A percentile compares a stretch with the other conserved stretches of the same genome.
Conservation (phyloP, 768 basidiomycete genomes). For the Boletellus ananiceps region DNA sequence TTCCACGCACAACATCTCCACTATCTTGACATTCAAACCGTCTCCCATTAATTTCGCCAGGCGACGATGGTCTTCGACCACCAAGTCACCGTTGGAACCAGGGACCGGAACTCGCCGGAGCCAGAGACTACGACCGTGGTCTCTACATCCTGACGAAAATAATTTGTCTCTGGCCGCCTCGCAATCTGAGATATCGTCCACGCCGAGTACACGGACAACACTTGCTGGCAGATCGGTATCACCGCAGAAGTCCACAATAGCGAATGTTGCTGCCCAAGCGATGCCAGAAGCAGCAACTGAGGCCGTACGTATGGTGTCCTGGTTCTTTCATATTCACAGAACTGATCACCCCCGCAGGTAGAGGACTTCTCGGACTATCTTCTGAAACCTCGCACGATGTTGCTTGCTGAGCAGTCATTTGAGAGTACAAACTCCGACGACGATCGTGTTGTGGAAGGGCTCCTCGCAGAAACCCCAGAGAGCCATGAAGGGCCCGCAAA, state of each 20-base stretch:
- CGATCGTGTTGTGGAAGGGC: conserved; percentile 31
- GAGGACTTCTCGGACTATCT: conserved; percentile 22
- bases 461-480: conserved; percentile 31
- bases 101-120: conserved; percentile 33
- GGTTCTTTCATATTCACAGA: conserved; percentile 26
- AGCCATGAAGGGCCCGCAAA: conserved; percentile 26
- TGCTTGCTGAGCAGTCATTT: conserved; percentile 30
- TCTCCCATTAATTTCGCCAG: conserved; percentile 61
- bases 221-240: conserved; percentile 33
- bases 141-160: conserved; percentile 27
- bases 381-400: conserved; percentile 25
- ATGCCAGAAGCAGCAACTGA: conserved; percentile 25
- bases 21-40: conserved; percentile 52
- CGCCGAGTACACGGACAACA: conserved; percentile 27
- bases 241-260: conserved; percentile 27
- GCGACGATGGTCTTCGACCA: conserved; percentile 51
- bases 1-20: conserved; percentile 26
- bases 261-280: conserved; percentile 18
- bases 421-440: conserved; percentile 36
- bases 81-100: conserved; percentile 33
- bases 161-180: conserved; percentile 26
- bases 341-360: conserved; percentile 29
- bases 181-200: conserved; percentile 27
- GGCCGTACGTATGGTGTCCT: conserved; percentile 29
- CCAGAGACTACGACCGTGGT: conserved; percentile 32